Conservation (phyloP, 805 yeast species). For the Wickerhamiella parazyma region DNA sequence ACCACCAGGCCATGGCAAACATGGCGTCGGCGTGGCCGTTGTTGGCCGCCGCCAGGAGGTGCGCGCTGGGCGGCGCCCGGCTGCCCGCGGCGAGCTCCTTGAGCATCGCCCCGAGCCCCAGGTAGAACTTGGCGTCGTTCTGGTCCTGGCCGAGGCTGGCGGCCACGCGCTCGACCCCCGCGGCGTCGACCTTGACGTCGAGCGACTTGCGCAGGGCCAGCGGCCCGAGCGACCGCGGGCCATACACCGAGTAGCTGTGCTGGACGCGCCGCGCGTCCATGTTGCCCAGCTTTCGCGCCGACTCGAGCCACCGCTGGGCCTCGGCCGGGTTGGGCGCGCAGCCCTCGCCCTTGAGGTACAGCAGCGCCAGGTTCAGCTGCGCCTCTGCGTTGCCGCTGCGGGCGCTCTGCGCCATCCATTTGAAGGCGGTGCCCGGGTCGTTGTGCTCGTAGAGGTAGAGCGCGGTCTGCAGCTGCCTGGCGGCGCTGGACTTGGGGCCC, state of each 20-base stretch:
- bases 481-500: not conserved
- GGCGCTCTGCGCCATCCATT: not conserved
- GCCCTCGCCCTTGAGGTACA: not conserved
- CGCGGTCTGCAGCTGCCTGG: not conserved
- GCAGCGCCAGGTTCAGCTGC: conserved; percentile 2
- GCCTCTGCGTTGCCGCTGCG: not conserved
- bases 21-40: conserved; percentile 2
- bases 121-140: not conserved
- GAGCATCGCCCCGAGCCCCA: not conserved
- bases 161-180: not conserved
- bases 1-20: conserved; percentile 8
- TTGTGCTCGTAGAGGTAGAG: not conserved
- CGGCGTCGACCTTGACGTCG: not conserved
- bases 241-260: not conserved
- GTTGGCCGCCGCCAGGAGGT: not conserved
- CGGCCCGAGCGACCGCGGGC: not conserved
- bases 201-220: not conserved
- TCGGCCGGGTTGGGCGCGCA: not conserved
- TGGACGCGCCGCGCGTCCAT: conserved; percentile 1
- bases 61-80: not conserved
- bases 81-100: not conserved
- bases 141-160: not conserved
- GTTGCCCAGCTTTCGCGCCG: not conserved
- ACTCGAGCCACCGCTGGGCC: conserved; percentile 1
- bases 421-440: not conserved